phyloP scores from a whole-genome alignment of 1,284 basidiomycete genomes.

The Tylopilus sp. region DNA sequence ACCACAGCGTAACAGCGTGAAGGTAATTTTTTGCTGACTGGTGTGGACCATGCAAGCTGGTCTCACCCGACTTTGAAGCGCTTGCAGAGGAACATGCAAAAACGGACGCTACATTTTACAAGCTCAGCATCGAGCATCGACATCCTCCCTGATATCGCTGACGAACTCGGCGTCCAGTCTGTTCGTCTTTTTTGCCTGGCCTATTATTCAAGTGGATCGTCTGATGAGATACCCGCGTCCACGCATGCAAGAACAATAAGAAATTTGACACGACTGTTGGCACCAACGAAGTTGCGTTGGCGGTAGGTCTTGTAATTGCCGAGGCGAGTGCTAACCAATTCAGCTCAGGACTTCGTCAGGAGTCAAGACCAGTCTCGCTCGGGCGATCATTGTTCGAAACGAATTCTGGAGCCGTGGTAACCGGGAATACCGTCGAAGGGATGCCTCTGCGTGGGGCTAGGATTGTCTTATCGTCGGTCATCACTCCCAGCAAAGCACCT shows the following conservation, averaged over 20 bases:
- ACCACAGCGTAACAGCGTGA: constrained; percentile 28
- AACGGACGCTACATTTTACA: constrained; percentile 56
- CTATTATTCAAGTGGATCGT: background rate
- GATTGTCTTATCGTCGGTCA: too few species aligned
- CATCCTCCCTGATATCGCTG: constrained; percentile 34
- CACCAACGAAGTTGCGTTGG: background rate
- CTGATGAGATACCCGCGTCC: background rate
- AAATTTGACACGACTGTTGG: background rate
- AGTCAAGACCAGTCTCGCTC: background rate
- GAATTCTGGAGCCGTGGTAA: background rate
- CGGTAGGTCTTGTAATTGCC: background rate
- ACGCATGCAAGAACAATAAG: background rate
- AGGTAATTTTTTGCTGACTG: constrained; percentile 40
- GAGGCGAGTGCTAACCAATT: background rate
- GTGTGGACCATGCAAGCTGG: constrained; percentile 66
- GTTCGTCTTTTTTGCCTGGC: too few species aligned
- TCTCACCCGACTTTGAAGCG: constrained; percentile 64
- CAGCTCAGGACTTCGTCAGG: background rate
- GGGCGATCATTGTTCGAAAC: background rate
- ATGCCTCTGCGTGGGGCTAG: background rate
- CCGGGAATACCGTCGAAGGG: background rate
- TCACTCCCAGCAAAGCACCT: too few species aligned
- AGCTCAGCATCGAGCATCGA: constrained; percentile 70
- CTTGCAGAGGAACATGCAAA: constrained; percentile 32
- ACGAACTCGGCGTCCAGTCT: constrained; percentile 36